Percentiles rank a stretch among this genome's conserved stretches.
Evolutionary conservation across 495 filamentous ascomycete genomes (phyloP).

Genomic region (Collariella sp.): DNA sequence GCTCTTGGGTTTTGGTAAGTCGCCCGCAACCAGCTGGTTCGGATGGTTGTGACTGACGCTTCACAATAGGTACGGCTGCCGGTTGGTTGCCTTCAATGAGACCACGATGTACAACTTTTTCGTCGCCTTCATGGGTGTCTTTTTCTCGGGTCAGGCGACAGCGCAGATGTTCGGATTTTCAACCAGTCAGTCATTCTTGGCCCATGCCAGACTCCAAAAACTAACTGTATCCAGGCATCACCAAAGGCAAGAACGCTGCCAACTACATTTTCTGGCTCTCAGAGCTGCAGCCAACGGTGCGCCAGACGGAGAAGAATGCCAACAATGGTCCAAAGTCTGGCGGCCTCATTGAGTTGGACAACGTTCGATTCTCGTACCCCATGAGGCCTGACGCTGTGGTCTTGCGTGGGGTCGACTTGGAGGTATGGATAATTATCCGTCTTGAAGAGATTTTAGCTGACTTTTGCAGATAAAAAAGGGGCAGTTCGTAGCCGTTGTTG

Average conservation of each 20-base stretch:
- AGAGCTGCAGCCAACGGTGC: constrained; percentile 26
- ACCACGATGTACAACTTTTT: constrained; percentile 44
- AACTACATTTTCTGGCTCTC: constrained; percentile 42
- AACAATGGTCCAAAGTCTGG: constrained; percentile 32
- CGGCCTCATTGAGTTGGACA: constrained; percentile 34
- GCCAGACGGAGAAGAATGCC: constrained; percentile 30
- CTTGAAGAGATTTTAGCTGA: background rate
- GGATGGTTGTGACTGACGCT: background rate
- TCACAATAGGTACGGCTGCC: constrained; percentile 39
- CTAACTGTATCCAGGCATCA: constrained; percentile 26
- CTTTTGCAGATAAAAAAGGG: constrained; percentile 50
- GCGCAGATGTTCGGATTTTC: constrained; percentile 47
- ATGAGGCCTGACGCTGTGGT: constrained; percentile 45
- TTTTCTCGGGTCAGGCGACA: constrained; percentile 47
- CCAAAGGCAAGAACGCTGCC: constrained; percentile 35
- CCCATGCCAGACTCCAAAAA: background rate
- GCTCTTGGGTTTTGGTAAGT: constrained; percentile 51
- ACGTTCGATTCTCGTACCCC: constrained; percentile 53
- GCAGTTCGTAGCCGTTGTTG: constrained; percentile 61
- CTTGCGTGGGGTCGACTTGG: constrained; percentile 41
- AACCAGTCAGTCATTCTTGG: constrained; percentile 13
- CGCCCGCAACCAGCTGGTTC: background rate
- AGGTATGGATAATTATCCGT: constrained; percentile 9
- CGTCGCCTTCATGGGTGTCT: constrained; percentile 49
- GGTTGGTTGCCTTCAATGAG: constrained; percentile 44